Percentiles rank a stretch among this genome's conserved stretches.
phyloP scores from a whole-genome alignment of 192 early-diverging fungal species.

The Backusella macrospora region DNA sequence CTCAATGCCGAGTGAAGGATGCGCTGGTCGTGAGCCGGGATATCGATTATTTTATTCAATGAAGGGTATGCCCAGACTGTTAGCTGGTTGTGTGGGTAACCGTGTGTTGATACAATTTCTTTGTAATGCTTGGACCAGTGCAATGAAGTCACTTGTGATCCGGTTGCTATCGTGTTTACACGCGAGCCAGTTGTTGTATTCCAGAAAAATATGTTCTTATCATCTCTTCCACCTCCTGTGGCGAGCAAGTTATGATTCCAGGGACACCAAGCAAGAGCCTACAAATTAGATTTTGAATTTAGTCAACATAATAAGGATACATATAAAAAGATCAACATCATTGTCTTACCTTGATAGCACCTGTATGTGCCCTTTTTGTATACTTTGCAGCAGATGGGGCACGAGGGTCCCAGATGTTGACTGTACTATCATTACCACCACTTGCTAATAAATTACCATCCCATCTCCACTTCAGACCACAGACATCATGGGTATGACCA shows the following conservation, averaged over 20 bases:
- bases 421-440: constrained; percentile 93
- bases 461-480: constrained; percentile 85
- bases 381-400: constrained; percentile 61
- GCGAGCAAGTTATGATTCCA: constrained; percentile 85
- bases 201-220: constrained; percentile 93
- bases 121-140: constrained; percentile 83
- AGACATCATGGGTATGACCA: constrained; percentile 80
- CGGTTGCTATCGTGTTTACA: constrained; percentile 73
- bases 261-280: constrained; percentile 96
- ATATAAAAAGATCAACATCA: constrained; percentile 18
- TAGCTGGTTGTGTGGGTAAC: constrained; percentile 87
- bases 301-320: background rate
- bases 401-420: constrained; percentile 88
- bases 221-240: constrained; percentile 89
- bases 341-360: constrained; percentile 82
- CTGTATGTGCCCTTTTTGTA: constrained; percentile 75
- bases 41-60: constrained; percentile 69
- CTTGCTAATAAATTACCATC: constrained; percentile 84
- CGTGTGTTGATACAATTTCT: constrained; percentile 92
- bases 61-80: constrained; percentile 83
- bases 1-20: constrained; percentile 90
- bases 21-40: constrained; percentile 85
- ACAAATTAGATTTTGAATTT: background rate
- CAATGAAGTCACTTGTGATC: constrained; percentile 92
- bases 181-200: constrained; percentile 71